Base-by-base conservation (phyloP, 169 alveolate genomes). In the Cystoisospora suis region DNA sequence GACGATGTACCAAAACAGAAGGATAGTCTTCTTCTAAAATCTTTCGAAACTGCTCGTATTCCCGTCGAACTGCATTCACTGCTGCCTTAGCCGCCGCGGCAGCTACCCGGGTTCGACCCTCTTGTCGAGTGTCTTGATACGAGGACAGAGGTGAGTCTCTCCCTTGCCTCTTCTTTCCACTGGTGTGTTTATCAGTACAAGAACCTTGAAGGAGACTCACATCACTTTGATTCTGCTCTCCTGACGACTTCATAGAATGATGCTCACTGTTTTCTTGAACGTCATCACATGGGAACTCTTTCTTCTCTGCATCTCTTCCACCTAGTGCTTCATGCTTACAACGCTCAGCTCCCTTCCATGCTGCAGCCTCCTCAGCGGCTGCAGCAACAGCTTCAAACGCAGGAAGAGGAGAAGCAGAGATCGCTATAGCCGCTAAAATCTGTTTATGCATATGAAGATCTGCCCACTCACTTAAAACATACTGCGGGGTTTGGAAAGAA, bases 381-480 rank as follows among this genome's bases (percentile, higher is more conserved):
- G 70, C 42, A 1, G 59, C 49, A 27, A 69, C 59, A 1, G 59
- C 87, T 32, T 77, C 69, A 69, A 7, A 42, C 7, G 70, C 49
- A 36, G 59, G 87, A 40, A 46, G 29, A 45, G 70, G 59, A 1
- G 58, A n/a, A 0, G 70, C 70, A 45, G 69, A 44, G 45, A 83
- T 38, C 70, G 89, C 89, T 36, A 83, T 53, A 46, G 89, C 89
- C 0, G 79, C 89, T 46, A 83, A 20, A 34, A 83, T 65, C 44
- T 83, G 89, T 29, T 46, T 49, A 45, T 83, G 89, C 61, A 83
- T 15, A 61, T 83, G 59, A n/a, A 83, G 89, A 44, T 83, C 89
- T 12, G 89, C 59, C 87, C 87, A 77, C 23, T 77, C 87, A 32
- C 70, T 77, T 36, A 29, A n/a, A 0, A 77, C 70, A 44, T 44